Percentiles rank a stretch among this genome's conserved stretches.
Evolutionary conservation across 169 alveolate species (phyloP).

Genomic region (Cryptosporidium baileyi): DNA sequence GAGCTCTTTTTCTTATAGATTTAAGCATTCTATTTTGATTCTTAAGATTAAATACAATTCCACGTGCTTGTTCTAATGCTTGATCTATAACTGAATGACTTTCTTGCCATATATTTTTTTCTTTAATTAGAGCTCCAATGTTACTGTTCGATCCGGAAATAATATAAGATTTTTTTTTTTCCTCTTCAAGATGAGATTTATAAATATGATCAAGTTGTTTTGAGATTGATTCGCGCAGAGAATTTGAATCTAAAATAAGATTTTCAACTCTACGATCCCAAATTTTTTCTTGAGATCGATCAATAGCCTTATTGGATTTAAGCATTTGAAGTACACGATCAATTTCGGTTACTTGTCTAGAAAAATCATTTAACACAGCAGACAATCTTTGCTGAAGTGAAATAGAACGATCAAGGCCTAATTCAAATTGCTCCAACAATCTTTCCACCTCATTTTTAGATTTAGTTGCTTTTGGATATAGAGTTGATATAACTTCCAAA

Average conservation of each 20-base stretch:
- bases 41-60: constrained; percentile 23
- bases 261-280: constrained; percentile 63
- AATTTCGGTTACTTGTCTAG: constrained; percentile 47
- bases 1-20: constrained; percentile 46
- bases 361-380: constrained; percentile 54
- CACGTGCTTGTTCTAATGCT: constrained; percentile 61
- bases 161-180: not conserved
- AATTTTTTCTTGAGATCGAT: constrained; percentile 36
- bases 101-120: constrained; percentile 50
- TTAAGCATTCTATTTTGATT: constrained; percentile 61
- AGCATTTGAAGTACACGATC: not conserved
- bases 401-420: constrained; percentile 66
- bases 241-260: constrained; percentile 20
- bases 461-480: constrained; percentile 66
- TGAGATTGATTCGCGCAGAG: constrained; percentile 35
- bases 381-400: constrained; percentile 56
- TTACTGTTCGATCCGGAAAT: not conserved
- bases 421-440: constrained; percentile 58
- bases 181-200: constrained; percentile 21
- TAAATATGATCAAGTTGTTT: constrained; percentile 47
- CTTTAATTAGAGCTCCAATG: constrained; percentile 21
- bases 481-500: constrained; percentile 32
- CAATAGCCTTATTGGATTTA: not conserved
- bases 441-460: constrained; percentile 60
- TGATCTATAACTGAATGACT: constrained; percentile 55